Percentiles rank a stretch among this genome's conserved stretches.
Conservation (phyloP, 164 flowering plant species). For the Vitis riparia region DNA sequence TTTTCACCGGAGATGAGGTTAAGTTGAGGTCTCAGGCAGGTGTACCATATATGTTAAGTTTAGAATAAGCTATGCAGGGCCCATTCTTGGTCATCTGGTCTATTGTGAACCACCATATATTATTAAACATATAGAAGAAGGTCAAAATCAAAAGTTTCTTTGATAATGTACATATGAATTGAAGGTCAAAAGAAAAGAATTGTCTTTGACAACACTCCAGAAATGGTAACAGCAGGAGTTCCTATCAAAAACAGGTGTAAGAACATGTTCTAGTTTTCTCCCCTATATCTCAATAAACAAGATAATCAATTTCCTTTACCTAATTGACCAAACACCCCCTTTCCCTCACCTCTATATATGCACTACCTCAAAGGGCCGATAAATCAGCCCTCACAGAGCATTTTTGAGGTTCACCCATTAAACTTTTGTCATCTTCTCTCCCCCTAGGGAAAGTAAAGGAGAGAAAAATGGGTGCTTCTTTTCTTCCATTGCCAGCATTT, state of each 20-base stretch:
- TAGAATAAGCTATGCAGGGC: no score
- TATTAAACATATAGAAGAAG: no score
- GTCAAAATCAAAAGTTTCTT: no score
- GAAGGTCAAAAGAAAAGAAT: neutral
- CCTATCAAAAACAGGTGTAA: no score
- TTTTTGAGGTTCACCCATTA: neutral
- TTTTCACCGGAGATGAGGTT: no score
- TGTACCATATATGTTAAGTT: no score
- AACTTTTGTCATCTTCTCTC: neutral
- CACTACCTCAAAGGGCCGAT: neutral
- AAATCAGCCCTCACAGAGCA: neutral
- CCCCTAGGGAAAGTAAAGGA: neutral
- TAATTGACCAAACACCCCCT: constrained; percentile 1
- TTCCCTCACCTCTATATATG: neutral
- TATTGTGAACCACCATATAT: no score
- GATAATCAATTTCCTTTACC: neutral
- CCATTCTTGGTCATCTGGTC: no score
- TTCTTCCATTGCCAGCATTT: constrained; percentile 3
- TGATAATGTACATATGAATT: no score
- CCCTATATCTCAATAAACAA: neutral
- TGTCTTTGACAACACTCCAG: constrained; percentile 27
- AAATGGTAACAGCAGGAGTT: constrained; percentile 22
- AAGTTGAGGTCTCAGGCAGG: no score
- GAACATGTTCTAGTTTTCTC: constrained; percentile 5
- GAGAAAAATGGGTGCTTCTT: constrained; percentile 18